Evolutionary conservation across 1,139 yeast species (phyloP).

Genomic region (Magnusiomyces fungicola): DNA sequence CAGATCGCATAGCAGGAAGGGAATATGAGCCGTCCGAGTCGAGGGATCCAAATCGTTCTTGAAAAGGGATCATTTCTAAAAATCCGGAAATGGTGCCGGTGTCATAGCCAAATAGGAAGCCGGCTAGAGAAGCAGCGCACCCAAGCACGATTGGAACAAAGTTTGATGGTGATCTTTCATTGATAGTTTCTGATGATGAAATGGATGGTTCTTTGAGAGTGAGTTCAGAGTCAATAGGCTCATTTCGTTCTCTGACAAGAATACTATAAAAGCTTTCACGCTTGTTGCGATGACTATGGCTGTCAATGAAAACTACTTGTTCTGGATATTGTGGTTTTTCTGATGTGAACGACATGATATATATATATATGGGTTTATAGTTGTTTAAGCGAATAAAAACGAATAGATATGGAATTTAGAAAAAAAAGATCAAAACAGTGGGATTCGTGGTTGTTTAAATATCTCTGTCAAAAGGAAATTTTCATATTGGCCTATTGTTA

Average conservation of each 20-base stretch:
- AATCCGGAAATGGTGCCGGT: conserved; percentile 63
- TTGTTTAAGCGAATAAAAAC: no score
- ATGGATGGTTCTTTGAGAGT: neutral
- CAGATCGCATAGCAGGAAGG: conserved; percentile 40
- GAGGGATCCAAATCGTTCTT: conserved; percentile 18
- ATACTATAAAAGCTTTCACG: neutral
- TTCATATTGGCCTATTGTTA: no score
- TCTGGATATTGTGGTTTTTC: neutral
- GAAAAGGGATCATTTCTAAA: conserved; percentile 59
- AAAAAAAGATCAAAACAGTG: no score
- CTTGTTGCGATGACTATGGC: neutral
- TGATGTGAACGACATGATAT: no score
- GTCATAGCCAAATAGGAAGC: conserved; percentile 52
- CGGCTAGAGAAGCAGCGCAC: conserved; percentile 55
- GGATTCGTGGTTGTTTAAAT: no score
- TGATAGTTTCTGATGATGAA: neutral
- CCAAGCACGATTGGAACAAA: neutral
- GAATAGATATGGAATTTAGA: no score
- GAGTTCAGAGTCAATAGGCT: neutral
- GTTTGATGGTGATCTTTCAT: neutral
- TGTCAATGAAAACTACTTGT: neutral
- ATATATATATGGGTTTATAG: no score
- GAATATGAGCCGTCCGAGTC: conserved; percentile 21
- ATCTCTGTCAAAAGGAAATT: no score
- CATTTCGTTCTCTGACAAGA: neutral